A percentile compares a stretch with the other conserved stretches of the same genome.
phyloP scores from a whole-genome alignment of 129 eudicot genomes.

The Pittosporum tobira region DNA sequence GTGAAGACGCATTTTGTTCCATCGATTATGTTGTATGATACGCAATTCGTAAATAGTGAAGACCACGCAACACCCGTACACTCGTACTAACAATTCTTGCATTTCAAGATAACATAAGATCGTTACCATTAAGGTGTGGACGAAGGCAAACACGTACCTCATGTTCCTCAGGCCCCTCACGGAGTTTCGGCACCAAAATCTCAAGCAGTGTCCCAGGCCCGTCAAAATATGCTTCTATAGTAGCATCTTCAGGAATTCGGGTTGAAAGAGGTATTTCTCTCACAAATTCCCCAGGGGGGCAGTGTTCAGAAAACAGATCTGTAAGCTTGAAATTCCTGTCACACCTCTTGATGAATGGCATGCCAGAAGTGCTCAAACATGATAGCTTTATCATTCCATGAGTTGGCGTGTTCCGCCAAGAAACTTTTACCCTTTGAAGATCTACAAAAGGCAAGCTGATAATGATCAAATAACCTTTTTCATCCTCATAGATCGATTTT shows the following conservation, averaged over 20 bases:
- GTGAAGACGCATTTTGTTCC: background rate
- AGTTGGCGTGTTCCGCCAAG: slow-evolving; percentile 70
- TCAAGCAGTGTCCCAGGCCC: slow-evolving; percentile 64
- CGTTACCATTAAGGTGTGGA: slow-evolving; percentile 50
- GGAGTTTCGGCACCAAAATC: slow-evolving; percentile 73
- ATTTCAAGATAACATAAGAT: slow-evolving; percentile 48
- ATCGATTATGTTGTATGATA: slow-evolving; percentile 3
- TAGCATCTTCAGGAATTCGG: slow-evolving; percentile 78
- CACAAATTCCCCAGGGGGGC: slow-evolving; percentile 82
- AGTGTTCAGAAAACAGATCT: slow-evolving; percentile 59
- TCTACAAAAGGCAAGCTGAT: slow-evolving; percentile 76
- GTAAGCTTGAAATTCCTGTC: slow-evolving; percentile 60
- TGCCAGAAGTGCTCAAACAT: slow-evolving; percentile 52
- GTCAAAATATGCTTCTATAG: slow-evolving; percentile 72
- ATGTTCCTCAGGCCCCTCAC: slow-evolving; percentile 70
- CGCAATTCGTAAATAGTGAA: slow-evolving; percentile 10
- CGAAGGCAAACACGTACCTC: slow-evolving; percentile 76
- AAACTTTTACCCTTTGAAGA: slow-evolving; percentile 67
- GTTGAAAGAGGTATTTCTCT: slow-evolving; percentile 73
- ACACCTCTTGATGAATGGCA: slow-evolving; percentile 59
- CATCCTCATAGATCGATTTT: slow-evolving; percentile 68
- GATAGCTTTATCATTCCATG: slow-evolving; percentile 74
- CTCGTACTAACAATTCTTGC: background rate
- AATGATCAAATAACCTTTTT: slow-evolving; percentile 51
- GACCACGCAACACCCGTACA: slow-evolving; percentile 10